Evolutionary conservation across 2,329 filamentous ascomycete genomes (phyloP).

Genomic region (Colletotrichum eremochloae): DNA sequence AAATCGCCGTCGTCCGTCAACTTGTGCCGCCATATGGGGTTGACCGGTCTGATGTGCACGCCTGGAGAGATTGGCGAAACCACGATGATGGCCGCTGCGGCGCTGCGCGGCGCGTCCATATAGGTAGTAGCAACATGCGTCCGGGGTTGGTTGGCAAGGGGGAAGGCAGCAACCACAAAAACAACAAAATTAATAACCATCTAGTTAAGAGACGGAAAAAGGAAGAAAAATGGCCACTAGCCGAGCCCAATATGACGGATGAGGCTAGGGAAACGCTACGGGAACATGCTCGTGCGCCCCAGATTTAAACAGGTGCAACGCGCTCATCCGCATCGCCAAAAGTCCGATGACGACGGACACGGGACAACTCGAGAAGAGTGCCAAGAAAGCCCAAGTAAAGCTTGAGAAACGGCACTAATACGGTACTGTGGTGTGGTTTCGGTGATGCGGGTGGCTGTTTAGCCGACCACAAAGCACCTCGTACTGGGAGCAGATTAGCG

Average conservation of each 20-base stretch:
- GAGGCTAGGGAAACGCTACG: neutral
- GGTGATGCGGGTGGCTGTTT: constrained; percentile 31
- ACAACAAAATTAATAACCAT: neutral
- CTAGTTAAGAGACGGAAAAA: neutral
- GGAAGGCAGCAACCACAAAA: neutral
- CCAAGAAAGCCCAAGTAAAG: neutral
- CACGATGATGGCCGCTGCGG: neutral
- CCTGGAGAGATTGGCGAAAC: neutral
- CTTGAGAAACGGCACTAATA: constrained; percentile 5
- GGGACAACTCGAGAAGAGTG: neutral
- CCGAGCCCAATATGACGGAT: neutral
- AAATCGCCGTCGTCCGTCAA: neutral
- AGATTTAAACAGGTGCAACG: neutral
- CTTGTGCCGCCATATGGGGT: neutral
- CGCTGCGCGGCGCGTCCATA: neutral
- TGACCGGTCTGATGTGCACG: neutral
- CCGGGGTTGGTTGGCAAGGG: neutral
- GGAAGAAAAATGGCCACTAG: neutral
- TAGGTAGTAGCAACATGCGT: neutral
- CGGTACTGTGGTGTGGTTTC: constrained; percentile 16
- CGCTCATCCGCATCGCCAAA: constrained; percentile 1
- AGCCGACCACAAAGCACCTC: constrained; percentile 24
- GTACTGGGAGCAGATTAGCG: constrained; percentile 43
- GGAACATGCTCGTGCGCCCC: neutral
- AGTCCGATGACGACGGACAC: neutral